Evolutionary conservation across 2,329 filamentous ascomycete species (phyloP).

Genomic region (Monosporascus sp.): DNA sequence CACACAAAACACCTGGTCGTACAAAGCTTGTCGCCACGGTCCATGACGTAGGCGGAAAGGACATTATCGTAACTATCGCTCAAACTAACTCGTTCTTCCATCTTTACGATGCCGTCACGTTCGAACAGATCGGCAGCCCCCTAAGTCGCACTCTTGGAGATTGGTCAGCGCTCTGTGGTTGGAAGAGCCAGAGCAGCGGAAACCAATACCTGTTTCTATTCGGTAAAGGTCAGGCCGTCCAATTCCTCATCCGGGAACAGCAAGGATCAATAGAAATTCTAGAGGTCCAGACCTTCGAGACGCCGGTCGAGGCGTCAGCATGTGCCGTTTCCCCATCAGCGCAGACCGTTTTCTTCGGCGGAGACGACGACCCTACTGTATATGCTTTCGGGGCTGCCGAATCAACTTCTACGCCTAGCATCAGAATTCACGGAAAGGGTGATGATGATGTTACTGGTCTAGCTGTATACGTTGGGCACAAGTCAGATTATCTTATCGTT

Average conservation of each 20-base stretch:
- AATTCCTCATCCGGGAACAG: slow-evolving; percentile 31
- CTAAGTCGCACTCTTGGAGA: slow-evolving; percentile 35
- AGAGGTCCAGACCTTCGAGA: slow-evolving; percentile 39
- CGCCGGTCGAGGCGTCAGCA: slow-evolving; percentile 36
- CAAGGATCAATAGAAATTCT: slow-evolving; percentile 29
- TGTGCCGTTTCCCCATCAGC: slow-evolving; percentile 35
- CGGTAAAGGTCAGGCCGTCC: slow-evolving; percentile 35
- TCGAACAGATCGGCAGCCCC: slow-evolving; percentile 27
- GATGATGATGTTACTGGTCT: slow-evolving; percentile 36
- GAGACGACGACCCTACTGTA: slow-evolving; percentile 31
- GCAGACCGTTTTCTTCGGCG: slow-evolving; percentile 35
- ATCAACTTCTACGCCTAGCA: slow-evolving; percentile 30
- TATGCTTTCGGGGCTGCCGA: slow-evolving; percentile 37
- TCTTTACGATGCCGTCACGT: slow-evolving; percentile 30
- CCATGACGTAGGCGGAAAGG: slow-evolving; percentile 31
- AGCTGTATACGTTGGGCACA: slow-evolving; percentile 32
- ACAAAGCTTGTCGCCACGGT: slow-evolving; percentile 40
- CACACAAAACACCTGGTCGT: slow-evolving; percentile 32
- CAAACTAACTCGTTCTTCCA: slow-evolving; percentile 38
- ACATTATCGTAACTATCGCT: slow-evolving; percentile 37
- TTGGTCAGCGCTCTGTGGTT: slow-evolving; percentile 43
- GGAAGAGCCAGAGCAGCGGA: slow-evolving; percentile 33
- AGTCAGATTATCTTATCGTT: slow-evolving; percentile 36
- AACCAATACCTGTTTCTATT: slow-evolving; percentile 42
- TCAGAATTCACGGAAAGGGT: slow-evolving; percentile 31